Conservation (phyloP, 345 rosid species). For the Clarkia xantiana region DNA sequence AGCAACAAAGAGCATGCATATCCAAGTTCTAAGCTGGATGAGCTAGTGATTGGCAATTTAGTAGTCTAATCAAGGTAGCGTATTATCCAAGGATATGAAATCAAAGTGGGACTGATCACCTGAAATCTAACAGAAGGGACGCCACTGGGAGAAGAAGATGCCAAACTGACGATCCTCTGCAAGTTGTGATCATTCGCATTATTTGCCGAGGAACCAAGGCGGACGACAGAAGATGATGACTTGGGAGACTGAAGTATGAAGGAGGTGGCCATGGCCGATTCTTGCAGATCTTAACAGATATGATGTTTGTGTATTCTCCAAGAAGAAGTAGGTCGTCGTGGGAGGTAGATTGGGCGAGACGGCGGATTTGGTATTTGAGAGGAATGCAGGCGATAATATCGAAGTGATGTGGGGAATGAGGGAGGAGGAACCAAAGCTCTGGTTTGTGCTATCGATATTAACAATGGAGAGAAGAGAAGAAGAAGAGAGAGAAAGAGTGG, state of each 20-base stretch:
- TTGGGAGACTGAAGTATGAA: slow-evolving; percentile 48
- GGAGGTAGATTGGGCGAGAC: not conserved
- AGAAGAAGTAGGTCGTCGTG: not conserved
- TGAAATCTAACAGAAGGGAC: slow-evolving; percentile 12
- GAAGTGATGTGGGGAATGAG: not conserved
- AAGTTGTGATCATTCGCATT: slow-evolving; percentile 6
- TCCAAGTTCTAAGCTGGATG: too few relatives aligned
- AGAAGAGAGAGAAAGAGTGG: too few relatives aligned
- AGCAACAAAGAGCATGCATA: too few relatives aligned
- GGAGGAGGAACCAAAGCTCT: too few relatives aligned
- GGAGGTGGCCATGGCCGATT: slow-evolving; percentile 42
- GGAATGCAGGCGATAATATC: slow-evolving; percentile 6
- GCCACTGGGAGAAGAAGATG: not conserved
- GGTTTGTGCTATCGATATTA: too few relatives aligned
- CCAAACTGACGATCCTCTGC: slow-evolving; percentile 12
- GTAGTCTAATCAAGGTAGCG: not conserved
- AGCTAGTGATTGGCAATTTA: too few relatives aligned
- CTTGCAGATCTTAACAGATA: not conserved
- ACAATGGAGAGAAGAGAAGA: too few relatives aligned
- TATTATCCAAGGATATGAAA: too few relatives aligned
- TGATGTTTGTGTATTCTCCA: not conserved
- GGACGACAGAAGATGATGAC: slow-evolving; percentile 21
- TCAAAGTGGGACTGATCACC: slow-evolving; percentile 9
- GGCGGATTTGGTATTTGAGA: not conserved
- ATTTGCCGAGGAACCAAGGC: slow-evolving; percentile 13